Conservation (phyloP, 805 yeast species). For the Lipomyces mesembrius region DNA sequence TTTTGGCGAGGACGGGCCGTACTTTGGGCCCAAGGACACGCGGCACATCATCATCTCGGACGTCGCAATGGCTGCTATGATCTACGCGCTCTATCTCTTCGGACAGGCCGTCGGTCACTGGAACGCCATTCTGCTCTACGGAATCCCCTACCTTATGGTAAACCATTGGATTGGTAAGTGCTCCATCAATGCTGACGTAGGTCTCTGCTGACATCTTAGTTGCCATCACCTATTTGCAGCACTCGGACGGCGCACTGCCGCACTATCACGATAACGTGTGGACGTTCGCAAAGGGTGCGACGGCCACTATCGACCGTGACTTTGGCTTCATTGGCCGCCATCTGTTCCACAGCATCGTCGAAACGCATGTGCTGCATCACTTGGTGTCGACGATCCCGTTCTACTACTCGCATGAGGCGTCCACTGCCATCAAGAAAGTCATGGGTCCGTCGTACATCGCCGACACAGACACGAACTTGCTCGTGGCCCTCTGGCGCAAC, state of each 20-base stretch:
- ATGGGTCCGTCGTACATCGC: conserved; percentile 80
- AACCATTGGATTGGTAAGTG: conserved; percentile 77
- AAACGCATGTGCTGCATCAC: conserved; percentile 88
- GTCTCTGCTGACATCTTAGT: conserved; percentile 47
- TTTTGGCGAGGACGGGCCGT: conserved; percentile 63
- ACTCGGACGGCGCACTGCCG: conserved; percentile 77
- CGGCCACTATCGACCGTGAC: conserved; percentile 84
- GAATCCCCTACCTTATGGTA: conserved; percentile 75
- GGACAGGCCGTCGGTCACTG: conserved; percentile 64
- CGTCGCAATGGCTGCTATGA: conserved; percentile 59
- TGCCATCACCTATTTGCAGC: conserved; percentile 83
- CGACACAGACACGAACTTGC: conserved; percentile 73
- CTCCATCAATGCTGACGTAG: neutral
- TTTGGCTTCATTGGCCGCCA: conserved; percentile 78
- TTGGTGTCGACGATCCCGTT: conserved; percentile 83
- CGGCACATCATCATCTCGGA: conserved; percentile 74
- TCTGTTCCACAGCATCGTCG: conserved; percentile 86
- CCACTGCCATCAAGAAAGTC: conserved; percentile 76
- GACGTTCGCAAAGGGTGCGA: conserved; percentile 84
- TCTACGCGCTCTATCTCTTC: conserved; percentile 61
- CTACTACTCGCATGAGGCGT: conserved; percentile 61
- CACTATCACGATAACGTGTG: conserved; percentile 77
- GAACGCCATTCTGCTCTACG: conserved; percentile 69
- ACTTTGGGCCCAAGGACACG: conserved; percentile 73
- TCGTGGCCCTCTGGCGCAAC: conserved; percentile 61